Evolutionary conservation across 2,329 filamentous ascomycete genomes (phyloP).

Genomic region (Hypoxylon sp.): DNA sequence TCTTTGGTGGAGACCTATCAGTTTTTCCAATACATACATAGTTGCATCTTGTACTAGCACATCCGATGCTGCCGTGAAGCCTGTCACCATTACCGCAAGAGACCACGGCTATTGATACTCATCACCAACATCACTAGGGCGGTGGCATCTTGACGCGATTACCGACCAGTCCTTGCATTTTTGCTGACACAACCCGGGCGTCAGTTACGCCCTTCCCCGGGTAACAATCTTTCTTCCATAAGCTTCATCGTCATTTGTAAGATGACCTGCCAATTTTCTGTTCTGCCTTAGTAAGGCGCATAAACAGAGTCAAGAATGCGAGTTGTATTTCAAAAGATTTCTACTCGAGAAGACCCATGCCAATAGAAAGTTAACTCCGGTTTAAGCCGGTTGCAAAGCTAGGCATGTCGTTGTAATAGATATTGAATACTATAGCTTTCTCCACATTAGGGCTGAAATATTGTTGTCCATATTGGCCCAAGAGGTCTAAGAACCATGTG

Average conservation of each 20-base stretch:
- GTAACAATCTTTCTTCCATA: constrained; percentile 18
- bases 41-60: constrained; percentile 34
- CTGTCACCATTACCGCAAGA: constrained; percentile 19
- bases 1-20: constrained; percentile 35
- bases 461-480: constrained; percentile 39
- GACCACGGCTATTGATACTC: constrained; percentile 21
- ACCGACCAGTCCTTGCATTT: constrained; percentile 31
- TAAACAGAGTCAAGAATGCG: background rate
- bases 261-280: constrained; percentile 1
- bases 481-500: constrained; percentile 17
- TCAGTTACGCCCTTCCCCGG: constrained; percentile 20
- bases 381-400: constrained; percentile 25
- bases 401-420: constrained; percentile 32
- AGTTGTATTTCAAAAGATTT: background rate
- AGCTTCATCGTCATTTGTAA: constrained; percentile 31
- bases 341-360: constrained; percentile 4
- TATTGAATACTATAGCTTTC: constrained; percentile 33
- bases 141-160: constrained; percentile 28
- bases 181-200: constrained; percentile 30
- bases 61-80: constrained; percentile 45
- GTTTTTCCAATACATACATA: constrained; percentile 4
- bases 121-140: constrained; percentile 13
- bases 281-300: constrained; percentile 7
- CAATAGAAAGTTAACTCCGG: constrained; percentile 18
- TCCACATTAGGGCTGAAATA: constrained; percentile 42